Evolutionary conservation across 2,329 filamentous ascomycete species (phyloP), one percentile per base, ranked within the genome.

Genomic region (Ophiostoma sp.): DNA sequence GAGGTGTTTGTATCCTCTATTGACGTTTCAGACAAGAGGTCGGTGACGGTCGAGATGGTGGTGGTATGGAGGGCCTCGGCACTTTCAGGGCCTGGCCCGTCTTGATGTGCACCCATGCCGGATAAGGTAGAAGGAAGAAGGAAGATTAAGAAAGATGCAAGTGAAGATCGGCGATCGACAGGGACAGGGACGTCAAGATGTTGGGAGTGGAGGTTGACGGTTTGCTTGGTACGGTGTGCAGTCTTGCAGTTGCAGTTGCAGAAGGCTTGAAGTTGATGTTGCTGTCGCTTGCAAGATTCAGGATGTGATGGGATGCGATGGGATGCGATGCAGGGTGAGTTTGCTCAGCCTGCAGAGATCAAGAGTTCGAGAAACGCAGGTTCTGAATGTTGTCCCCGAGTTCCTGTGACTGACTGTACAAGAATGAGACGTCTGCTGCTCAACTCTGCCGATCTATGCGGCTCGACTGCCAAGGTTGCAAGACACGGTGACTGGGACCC

Each of bases 401-500:
- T n/a, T 9, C n/a, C 12, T 7, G 39, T 42, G 39, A 42, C 28
- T 22, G 39, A n/a, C 22, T 66, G 4, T n/a, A 11, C 15, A 39
- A 66, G 36, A 66, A 66, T 28, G 61, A 28, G 36, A 25, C 25
- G 33, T 25, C n/a, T 57, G 33, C 19, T 57, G 48, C n/a, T 70
- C 68, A 70, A 52, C 68, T 57, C 11, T 57, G 68, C 50, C 50
- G 68, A 57, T 57, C 68, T 52, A 57, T 70, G 48, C 33, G 50
- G 31, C 68, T 57, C 68, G 33, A 42, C n/a, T 25, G 48, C 68
- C 68, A 70, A 57, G 68, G n/a, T 70, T 55, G 50, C 50, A 36
- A 39, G 31, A 42, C 25, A 52, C 68, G 28, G 17, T 22, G 42
- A 57, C 11, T 57, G 31, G 33, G 50, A 57, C 64, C 64, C 64